Evolutionary conservation across 257 asterid species (phyloP).

Genomic region (Solanum etuberosum): DNA sequence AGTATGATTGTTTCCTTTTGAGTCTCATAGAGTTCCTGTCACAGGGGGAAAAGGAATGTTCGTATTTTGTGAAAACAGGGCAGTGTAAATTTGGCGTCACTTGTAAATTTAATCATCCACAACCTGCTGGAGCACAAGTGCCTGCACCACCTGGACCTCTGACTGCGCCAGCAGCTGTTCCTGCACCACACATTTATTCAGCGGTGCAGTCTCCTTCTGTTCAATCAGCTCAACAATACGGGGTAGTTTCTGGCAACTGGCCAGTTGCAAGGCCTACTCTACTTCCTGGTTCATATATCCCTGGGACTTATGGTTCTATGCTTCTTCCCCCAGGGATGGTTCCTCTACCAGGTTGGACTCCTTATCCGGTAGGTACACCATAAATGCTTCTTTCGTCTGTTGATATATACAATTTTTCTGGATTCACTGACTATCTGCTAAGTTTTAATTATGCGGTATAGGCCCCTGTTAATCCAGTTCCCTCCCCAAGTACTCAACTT

Average conservation of each 20-base stretch:
- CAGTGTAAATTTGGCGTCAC: conserved; percentile 86
- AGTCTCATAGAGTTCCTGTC: conserved; percentile 11
- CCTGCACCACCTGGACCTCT: conserved; percentile 38
- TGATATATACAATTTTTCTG: background rate
- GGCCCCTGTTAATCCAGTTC: conserved; percentile 57
- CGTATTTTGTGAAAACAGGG: conserved; percentile 77
- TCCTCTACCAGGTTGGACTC: conserved; percentile 76
- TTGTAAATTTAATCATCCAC: conserved; percentile 97
- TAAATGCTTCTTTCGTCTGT: conserved; percentile 5
- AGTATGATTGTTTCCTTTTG: conserved; percentile 1
- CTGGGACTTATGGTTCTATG: conserved; percentile 68
- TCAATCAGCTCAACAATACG: conserved; percentile 81
- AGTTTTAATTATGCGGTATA: conserved; percentile 17
- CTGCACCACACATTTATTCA: conserved; percentile 45
- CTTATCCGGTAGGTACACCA: conserved; percentile 51
- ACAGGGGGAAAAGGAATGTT: conserved; percentile 96
- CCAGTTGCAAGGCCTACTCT: conserved; percentile 60
- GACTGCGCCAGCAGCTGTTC: conserved; percentile 43
- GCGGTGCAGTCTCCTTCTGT: conserved; percentile 47
- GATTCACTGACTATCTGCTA: background rate
- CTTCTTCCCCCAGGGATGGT: conserved; percentile 72
- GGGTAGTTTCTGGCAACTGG: conserved; percentile 82
- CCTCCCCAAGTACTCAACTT: conserved; percentile 50
- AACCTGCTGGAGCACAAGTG: conserved; percentile 57
- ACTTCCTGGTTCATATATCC: conserved; percentile 64